These are phyloP conservation scores for Lasiosphaeriaceae sp. DNA, from an alignment of 495 filamentous ascomycete genomes.

Conservation along the genomic window DNA sequence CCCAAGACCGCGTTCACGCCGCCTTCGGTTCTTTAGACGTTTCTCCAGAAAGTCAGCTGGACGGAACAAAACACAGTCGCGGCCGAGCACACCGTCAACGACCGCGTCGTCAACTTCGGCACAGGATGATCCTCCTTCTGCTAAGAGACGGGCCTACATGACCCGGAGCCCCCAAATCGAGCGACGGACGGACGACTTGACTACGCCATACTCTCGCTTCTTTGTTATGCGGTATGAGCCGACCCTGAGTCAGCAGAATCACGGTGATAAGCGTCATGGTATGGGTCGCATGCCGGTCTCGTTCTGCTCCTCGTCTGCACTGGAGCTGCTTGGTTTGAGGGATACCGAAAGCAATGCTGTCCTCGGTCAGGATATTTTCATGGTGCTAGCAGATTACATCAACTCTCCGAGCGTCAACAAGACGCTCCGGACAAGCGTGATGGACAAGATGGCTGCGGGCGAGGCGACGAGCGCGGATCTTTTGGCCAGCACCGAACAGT, in stretches of 20 bases:
- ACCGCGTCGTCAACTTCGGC: not conserved
- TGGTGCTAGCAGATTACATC: slow-evolving; percentile 39
- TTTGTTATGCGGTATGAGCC: slow-evolving; percentile 24
- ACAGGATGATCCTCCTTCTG: not conserved
- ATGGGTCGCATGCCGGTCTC: slow-evolving; percentile 13
- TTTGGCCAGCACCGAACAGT: slow-evolving; percentile 8
- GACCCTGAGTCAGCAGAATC: not conserved
- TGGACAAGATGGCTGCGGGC: slow-evolving; percentile 35
- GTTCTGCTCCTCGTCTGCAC: slow-evolving; percentile 27
- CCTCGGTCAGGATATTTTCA: slow-evolving; percentile 47
- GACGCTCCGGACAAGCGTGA: slow-evolving; percentile 36
- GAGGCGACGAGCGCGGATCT: slow-evolving; percentile 39
- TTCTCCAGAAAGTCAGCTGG: slow-evolving; percentile 9
- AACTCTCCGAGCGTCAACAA: slow-evolving; percentile 29
- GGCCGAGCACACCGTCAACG: slow-evolving; percentile 1
- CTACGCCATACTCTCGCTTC: slow-evolving; percentile 49
- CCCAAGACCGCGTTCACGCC: slow-evolving; percentile 2
- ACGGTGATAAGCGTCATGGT: not conserved
- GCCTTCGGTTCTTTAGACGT: slow-evolving; percentile 22
- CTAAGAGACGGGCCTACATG: not conserved
- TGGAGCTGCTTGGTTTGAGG: slow-evolving; percentile 41
- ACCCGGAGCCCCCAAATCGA: not conserved
- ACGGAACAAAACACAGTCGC: not conserved
- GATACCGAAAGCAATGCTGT: slow-evolving; percentile 29
- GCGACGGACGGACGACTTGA: slow-evolving; percentile 6